Evolutionary conservation across 768 basidiomycete genomes (phyloP), one percentile per base, ranked within the genome.

Genomic region (Termitomyces sp.): DNA sequence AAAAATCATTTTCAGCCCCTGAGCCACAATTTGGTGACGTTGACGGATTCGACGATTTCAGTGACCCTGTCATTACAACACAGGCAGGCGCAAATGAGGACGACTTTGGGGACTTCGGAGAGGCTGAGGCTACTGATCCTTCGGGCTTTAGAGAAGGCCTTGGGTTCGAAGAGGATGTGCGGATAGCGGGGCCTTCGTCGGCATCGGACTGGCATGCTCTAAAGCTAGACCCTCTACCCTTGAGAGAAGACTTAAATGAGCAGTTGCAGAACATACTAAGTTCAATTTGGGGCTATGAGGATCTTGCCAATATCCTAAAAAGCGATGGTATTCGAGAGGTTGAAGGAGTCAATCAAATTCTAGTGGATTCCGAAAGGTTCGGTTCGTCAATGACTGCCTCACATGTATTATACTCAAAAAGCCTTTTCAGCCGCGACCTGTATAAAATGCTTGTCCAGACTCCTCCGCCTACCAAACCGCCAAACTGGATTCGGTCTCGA

Each of bases 401-500:
- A 27, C 48, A 28, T 25, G 41, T 59, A 56, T 54, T 54, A 40
- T 63, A 60, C 46, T 64, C 45, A 63, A 48, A 52, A 54, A n/a
- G n/a, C n/a, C 57, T 32, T 56, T 53, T 41, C 61, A 96, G 94
- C 69, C 93, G 93, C 47, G 80, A 87, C 59, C 71, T 93, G 52
- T 92, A 93, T 70, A 83, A 84, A 55, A 75, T 79, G 57, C 78
- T 95, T 17, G 67, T 91, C 39, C 79, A 87, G 60, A 79, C 86
- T 1, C 84, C 88, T 2, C 86, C 90, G 34, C 81, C 86, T 10
- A 86, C 82, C 44, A 85, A 88, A 67, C 87, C 91, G n/a, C 86
- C 93, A 52, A 95, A 91, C 64, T 98, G 95, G 95, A 94, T 86
- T 50, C 86, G 93, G 46, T 96, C 94, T 55, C 83, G 90, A 43